phyloP scores from a whole-genome alignment of 805 yeast genomes.

The Candida ficus region DNA sequence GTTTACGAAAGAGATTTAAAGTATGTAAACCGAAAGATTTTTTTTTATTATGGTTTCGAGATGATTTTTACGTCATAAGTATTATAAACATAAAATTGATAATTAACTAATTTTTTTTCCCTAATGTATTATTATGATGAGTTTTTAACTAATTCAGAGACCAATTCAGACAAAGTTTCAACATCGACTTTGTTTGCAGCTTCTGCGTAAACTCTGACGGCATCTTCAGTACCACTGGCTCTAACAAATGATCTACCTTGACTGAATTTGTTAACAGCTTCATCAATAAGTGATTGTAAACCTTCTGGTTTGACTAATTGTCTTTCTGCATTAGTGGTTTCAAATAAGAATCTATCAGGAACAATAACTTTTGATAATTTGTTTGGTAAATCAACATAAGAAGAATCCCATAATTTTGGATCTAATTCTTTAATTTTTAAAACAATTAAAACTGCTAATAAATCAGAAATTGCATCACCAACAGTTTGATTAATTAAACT shows the following conservation, averaged over 20 bases:
- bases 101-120: no score
- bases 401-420: constrained; percentile 68
- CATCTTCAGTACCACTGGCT: constrained; percentile 97
- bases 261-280: constrained; percentile 45
- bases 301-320: constrained; percentile 71
- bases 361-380: constrained; percentile 76
- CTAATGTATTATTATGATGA: constrained; percentile 6
- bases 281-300: constrained; percentile 69
- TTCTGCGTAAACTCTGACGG: constrained; percentile 93
- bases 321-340: constrained; percentile 89
- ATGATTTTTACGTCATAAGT: not conserved
- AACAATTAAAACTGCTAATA: constrained; percentile 70
- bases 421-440: constrained; percentile 48
- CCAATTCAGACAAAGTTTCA: constrained; percentile 37
- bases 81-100: no score
- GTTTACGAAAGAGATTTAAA: no score
- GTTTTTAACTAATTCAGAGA: constrained; percentile 32
- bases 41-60: not conserved
- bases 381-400: constrained; percentile 85
- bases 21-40: not conserved
- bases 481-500: constrained; percentile 90
- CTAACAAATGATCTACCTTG: constrained; percentile 87
- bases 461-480: constrained; percentile 97
- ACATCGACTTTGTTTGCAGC: constrained; percentile 53
- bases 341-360: constrained; percentile 70